Percentiles rank a stretch among this genome's conserved stretches.
These are phyloP conservation scores for Rutidosis leptorrhynchoides DNA, from an alignment of 129 eudicot species.

Conservation along the genomic window DNA sequence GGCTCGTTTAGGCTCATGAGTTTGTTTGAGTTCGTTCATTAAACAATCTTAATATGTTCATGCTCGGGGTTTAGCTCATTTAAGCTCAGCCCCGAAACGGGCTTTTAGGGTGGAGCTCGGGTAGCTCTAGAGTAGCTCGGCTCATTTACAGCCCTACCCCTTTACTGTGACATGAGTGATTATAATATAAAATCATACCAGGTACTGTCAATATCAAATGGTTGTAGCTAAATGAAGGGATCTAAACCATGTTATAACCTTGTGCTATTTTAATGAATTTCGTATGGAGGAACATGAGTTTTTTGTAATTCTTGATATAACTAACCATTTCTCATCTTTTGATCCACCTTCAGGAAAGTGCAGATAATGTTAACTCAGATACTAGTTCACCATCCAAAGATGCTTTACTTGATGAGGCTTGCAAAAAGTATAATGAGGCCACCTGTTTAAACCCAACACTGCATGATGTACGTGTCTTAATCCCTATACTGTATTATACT, in stretches of 20 bases:
- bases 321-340: constrained; percentile 11
- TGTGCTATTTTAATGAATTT: background rate
- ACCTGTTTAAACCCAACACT: constrained; percentile 91
- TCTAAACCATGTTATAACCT: constrained; percentile 2
- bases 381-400: constrained; percentile 88
- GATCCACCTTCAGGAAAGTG: constrained; percentile 71
- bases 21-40: no score
- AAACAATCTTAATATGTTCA: no score
- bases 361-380: constrained; percentile 86
- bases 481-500: background rate
- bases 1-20: no score
- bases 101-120: no score
- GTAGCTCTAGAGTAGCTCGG: no score
- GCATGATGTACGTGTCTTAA: constrained; percentile 51
- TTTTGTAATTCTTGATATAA: constrained; percentile 15
- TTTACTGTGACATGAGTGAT: no score
- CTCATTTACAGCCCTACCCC: no score
- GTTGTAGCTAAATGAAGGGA: background rate
- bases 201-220: background rate
- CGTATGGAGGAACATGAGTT: constrained; percentile 13
- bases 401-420: constrained; percentile 96
- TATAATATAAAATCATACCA: background rate
- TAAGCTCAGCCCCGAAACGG: no score
- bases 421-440: constrained; percentile 89
- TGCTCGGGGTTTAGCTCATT: no score